Base-by-base conservation (phyloP, 1,284 basidiomycete species). In the Trichosporon inkin region DNA sequence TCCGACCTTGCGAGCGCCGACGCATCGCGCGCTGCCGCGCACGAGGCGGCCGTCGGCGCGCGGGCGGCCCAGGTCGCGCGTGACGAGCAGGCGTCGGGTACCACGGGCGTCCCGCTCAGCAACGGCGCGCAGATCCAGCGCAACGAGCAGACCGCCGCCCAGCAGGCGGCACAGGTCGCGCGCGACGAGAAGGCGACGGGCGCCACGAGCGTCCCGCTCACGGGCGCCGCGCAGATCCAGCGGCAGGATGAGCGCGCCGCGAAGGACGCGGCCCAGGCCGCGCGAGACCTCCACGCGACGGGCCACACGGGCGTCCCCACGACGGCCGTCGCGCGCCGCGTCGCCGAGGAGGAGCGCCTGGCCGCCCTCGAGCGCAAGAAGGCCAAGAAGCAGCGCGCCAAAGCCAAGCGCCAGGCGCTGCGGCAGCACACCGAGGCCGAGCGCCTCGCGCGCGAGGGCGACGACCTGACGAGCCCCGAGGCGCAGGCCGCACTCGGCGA, bases 401-500 rank as follows among this genome's bases (percentile, higher is more conserved):
- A 35, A 5, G 35, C 20, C 36, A 24, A 52, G 36, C 14, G 32
- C 24, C 53, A 32, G 24, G 44, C 44, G n/a, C n/a, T 40, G 22
- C 36, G 20, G 20, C 38, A 17, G 37, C 24, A 16, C n/a, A 24
- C 17, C 11, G 35, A 24, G 49, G 35, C 16, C 28, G 47, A 55
- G 8, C 20, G 44, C 11, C 22, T 24, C 14, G 7, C 13, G 44
- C 44, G 28, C 24, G 44, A 24, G 6, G 44, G 54, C 19, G 55
- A 53, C 52, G 62, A 62, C 19, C 41, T 58, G n/a, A 53, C 66
- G 5, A 17, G 60, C 16, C 54, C 57, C 51, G 52, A 62, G 20
- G 41, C 57, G 1, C 19, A 39, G 34, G 20, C 17, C 22, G 1
- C 79, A 71, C 53, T 72, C 52, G 52, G 58, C 24, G 58, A 67